A percentile compares a stretch with the other conserved stretches of the same genome.
Conservation (phyloP, 225 moss, liverwort and hornwort species). For the Anthoceros angustus region DNA sequence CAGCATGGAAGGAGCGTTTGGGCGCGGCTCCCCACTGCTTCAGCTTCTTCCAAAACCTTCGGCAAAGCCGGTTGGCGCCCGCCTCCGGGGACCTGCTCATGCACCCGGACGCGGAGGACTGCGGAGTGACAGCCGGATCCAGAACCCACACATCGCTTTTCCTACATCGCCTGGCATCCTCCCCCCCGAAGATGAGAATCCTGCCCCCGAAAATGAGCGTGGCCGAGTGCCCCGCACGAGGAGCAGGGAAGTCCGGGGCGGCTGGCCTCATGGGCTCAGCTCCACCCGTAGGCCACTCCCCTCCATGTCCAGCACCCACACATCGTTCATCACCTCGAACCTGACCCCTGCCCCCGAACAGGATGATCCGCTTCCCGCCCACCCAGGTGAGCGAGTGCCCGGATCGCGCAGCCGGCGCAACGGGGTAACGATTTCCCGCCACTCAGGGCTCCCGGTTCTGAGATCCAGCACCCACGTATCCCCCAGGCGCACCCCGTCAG, state of each 20-base stretch:
- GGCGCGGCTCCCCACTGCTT: conserved; percentile 66
- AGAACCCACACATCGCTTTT: conserved; percentile 88
- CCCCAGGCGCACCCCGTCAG: conserved; percentile 47
- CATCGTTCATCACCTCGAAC: conserved; percentile 86
- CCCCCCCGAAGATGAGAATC: conserved; percentile 76
- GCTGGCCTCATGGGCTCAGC: conserved; percentile 33
- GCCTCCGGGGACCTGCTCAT: conserved; percentile 18
- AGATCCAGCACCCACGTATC: conserved; percentile 80
- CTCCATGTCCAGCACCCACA: conserved; percentile 92
- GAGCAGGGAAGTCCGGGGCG: conserved; percentile 37
- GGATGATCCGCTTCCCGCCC: conserved; percentile 61
- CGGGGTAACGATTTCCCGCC: conserved; percentile 52
- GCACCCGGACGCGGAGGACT: conserved; percentile 28
- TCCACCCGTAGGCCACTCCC: conserved; percentile 49
- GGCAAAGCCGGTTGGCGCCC: conserved; percentile 31
- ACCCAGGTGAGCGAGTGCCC: conserved; percentile 81
- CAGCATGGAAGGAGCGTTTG: conserved; percentile 72
- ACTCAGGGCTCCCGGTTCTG: conserved; percentile 21
- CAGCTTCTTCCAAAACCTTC: conserved; percentile 79
- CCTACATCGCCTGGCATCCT: conserved; percentile 56
- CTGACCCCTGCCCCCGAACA: conserved; percentile 74
- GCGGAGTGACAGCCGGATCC: conserved; percentile 52
- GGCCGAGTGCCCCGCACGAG: conserved; percentile 83
- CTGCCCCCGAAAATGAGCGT: conserved; percentile 80
- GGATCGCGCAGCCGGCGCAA: conserved; percentile 54